A percentile compares a stretch with the other conserved stretches of the same genome.
Conservation (phyloP, 805 yeast genomes). For the Saccharomycopsis sp. region DNA sequence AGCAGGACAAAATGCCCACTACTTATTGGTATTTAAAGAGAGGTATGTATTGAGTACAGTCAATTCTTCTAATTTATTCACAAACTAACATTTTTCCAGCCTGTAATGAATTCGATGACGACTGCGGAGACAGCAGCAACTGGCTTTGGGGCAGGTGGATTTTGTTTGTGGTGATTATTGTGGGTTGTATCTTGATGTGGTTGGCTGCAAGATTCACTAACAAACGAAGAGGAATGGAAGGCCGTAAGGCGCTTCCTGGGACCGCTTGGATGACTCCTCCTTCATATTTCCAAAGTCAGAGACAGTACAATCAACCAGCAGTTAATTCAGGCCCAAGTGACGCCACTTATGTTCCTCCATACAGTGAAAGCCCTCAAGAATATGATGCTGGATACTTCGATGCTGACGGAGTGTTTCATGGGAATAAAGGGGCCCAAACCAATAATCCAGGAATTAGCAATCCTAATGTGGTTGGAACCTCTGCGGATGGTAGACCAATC, state of each 20-base stretch:
- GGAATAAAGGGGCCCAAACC: too few species aligned
- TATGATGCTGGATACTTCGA: conserved; percentile 76
- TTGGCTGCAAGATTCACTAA: conserved; percentile 45
- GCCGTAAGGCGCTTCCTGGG: conserved; percentile 54
- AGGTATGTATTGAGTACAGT: too few species aligned
- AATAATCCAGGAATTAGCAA: too few species aligned
- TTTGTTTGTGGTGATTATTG: conserved; percentile 49
- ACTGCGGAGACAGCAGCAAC: neutral
- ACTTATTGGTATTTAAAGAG: too few species aligned
- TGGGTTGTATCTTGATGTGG: conserved; percentile 36
- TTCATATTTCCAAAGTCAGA: conserved; percentile 55
- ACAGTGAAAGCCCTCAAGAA: conserved; percentile 55
- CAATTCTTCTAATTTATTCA: too few species aligned
- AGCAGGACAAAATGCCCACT: too few species aligned
- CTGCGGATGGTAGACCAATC: too few species aligned
- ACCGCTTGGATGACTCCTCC: conserved; percentile 89
- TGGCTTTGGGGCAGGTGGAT: conserved; percentile 48
- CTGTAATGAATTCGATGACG: too few species aligned
- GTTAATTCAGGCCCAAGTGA: conserved; percentile 25
- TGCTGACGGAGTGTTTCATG: conserved; percentile 40
- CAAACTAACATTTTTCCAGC: neutral
- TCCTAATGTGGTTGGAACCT: too few species aligned
- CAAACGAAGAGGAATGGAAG: conserved; percentile 33
- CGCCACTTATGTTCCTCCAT: conserved; percentile 56
- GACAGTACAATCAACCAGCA: conserved; percentile 37